A percentile compares a stretch with the other conserved stretches of the same genome.
phyloP scores from a whole-genome alignment of 495 filamentous ascomycete genomes.

The Penicillium malachiteum region DNA sequence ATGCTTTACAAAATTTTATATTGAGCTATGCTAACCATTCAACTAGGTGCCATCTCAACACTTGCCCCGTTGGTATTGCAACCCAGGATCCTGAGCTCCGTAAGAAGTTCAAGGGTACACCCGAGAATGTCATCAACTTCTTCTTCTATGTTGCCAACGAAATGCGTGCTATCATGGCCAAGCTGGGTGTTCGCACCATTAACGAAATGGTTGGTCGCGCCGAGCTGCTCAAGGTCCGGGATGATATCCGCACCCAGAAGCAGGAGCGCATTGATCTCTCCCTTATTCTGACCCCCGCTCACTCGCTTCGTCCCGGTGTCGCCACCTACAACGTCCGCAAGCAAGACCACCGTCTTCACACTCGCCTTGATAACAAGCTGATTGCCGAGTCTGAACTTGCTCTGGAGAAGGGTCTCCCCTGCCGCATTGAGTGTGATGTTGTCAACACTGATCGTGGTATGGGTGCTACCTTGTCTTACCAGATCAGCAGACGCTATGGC shows the following conservation, averaged over 20 bases:
- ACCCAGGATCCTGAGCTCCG: conserved; percentile 94
- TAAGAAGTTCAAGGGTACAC: conserved; percentile 91
- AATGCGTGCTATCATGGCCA: conserved; percentile 97
- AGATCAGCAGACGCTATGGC: conserved; percentile 90
- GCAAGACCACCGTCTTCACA: conserved; percentile 93
- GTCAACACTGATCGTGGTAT: conserved; percentile 97
- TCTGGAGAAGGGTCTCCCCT: conserved; percentile 92
- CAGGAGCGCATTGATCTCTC: conserved; percentile 93
- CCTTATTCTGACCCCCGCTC: conserved; percentile 92
- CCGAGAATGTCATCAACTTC: conserved; percentile 99
- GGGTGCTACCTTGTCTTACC: conserved; percentile 94
- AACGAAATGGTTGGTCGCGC: conserved; percentile 99
- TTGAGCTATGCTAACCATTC: not conserved
- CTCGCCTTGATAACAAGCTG: conserved; percentile 96
- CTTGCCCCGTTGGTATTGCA: conserved; percentile 94
- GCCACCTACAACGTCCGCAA: conserved; percentile 99
- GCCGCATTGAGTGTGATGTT: conserved; percentile 94
- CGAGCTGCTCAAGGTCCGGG: conserved; percentile 81
- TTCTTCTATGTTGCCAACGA: conserved; percentile 99
- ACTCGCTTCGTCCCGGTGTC: conserved; percentile 93
- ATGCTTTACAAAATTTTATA: too few relatives aligned
- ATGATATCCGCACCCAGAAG: conserved; percentile 85
- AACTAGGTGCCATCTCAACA: conserved; percentile 61
- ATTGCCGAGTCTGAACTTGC: conserved; percentile 97
- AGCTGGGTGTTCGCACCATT: conserved; percentile 88